Evolutionary conservation across 2,329 filamentous ascomycete genomes (phyloP).

Genomic region (Arachnomyces sp.): DNA sequence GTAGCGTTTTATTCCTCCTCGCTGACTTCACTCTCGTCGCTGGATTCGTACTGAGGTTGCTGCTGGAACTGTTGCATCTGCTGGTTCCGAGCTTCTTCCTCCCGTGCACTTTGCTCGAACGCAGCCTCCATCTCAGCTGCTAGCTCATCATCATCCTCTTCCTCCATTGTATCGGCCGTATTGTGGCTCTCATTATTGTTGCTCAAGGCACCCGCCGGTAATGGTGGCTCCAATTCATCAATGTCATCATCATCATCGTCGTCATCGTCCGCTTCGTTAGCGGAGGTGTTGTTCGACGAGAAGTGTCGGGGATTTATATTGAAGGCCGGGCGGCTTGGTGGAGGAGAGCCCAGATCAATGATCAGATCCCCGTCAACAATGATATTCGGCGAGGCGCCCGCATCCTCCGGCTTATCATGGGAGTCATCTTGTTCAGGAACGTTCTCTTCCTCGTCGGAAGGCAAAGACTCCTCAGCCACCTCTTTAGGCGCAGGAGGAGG

Average conservation of each 20-base stretch:
- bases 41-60: slow-evolving; percentile 14
- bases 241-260: slow-evolving; percentile 34
- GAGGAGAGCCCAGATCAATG: slow-evolving; percentile 42
- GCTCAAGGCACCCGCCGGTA: slow-evolving; percentile 24
- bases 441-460: slow-evolving; percentile 23
- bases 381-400: slow-evolving; percentile 34
- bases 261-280: slow-evolving; percentile 24
- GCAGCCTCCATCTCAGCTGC: slow-evolving; percentile 53
- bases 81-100: slow-evolving; percentile 30
- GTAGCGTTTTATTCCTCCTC: slow-evolving; percentile 34
- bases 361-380: slow-evolving; percentile 41
- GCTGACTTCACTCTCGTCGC: slow-evolving; percentile 22
- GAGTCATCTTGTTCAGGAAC: slow-evolving; percentile 13
- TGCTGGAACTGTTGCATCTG: slow-evolving; percentile 22
- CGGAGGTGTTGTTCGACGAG: slow-evolving; percentile 35
- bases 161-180: slow-evolving; percentile 21
- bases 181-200: slow-evolving; percentile 10
- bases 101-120: slow-evolving; percentile 36
- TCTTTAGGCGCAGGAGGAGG: slow-evolving; percentile 19
- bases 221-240: slow-evolving; percentile 30
- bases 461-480: slow-evolving; percentile 20
- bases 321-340: slow-evolving; percentile 31
- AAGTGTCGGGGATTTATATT: slow-evolving; percentile 35
- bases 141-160: slow-evolving; percentile 44
- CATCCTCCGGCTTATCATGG: slow-evolving; percentile 24